Evolutionary conservation across 225 moss, liverwort and hornwort genomes (phyloP), one percentile per base, ranked within the genome.

Genomic region (Pseudisothecium myosuroides): DNA sequence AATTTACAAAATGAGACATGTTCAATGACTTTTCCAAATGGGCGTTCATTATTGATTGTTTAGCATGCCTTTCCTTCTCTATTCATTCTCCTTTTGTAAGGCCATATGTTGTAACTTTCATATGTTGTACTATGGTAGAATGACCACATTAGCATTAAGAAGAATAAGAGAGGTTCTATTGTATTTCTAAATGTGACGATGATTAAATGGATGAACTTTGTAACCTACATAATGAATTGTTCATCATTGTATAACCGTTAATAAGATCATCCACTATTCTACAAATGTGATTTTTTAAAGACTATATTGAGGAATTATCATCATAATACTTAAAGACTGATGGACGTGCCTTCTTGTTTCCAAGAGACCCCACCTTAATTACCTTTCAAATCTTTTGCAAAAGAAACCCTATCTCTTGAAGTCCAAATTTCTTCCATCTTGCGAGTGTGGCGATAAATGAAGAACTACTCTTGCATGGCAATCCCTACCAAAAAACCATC

Each of bases 361-460:
- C 4, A 50, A 63, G 2, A 76, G 76, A 52, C 50, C 21, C 26
- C 7, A 76, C 14, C 0, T 36, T 36, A 19, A 50, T 50, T n/a
- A 50, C 62, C 61, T 50, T 86, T 50, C 63, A 50, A 74, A 39
- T 86, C 63, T 76, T 63, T 76, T 29, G 31, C 5, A 4, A 3
- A 17, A 36, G 47, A 6, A n/a, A 62, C 28, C 59, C 0, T 16
- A 7, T 67, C 62, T 86, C 21, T 62, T 62, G 29, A n/a, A 76
- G 20, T 13, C 3, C 7, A 32, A 43, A 80, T 39, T 17, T 39
- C 39, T 0, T 80, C 23, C 7, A 1, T 15, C 15, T 27, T 66
- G 2, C 1, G 1, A 14, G 10, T n/a, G 63, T 0, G 1, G 1
- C 21, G 29, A 22, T 10, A 22, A 36, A n/a, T n/a, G 4, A 16